Evolutionary conservation across 208 protist genomes (phyloP), one percentile per base, ranked within the genome.

Genomic region (Naegleria lovaniensis): DNA sequence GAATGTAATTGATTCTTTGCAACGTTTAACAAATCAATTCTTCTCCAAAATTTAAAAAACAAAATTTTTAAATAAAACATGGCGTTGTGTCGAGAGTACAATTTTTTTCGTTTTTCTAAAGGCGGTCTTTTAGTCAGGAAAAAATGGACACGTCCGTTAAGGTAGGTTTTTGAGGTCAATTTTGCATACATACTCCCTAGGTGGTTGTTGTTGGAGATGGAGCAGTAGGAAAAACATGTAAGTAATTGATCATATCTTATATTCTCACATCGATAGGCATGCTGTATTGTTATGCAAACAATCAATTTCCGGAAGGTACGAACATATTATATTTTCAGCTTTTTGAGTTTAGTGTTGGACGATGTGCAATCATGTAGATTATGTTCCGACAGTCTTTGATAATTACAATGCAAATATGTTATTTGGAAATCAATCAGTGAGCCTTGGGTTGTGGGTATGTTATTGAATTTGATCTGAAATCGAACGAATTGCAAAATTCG

Each of bases 381-480:
- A 85, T 43, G 22, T 85, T 11, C 79, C 79, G 22, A 85, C 79
- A 7, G 79, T 85, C 2, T 85, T 85, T 43, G 79, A 85, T 43
- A 85, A 85, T 43, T 85, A 85, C 36, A 85, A 76, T 22, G 95
- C 95, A 5, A 97, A 95, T 29, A 93, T 95, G 5, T 94, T 96
- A 93, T 93, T 92, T 33, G 94, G 94, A 51, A 92, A 91, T 41
- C 93, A 94, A 89, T 92, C 94, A 43, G 92, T 94, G 48, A 92
- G 83, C 43, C 85, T 96, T 15, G 93, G 93, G 29, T 87, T 96
- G 6, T 96, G 94, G 93, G 93, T 75, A 75, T n/a, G 58, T 75
- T n/a, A n/a, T n/a, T n/a, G n/a, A n/a, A n/a, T n/a, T n/a, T n/a
- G n/a, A n/a, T n/a, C n/a, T n/a, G n/a, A n/a, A n/a, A n/a, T n/a